A percentile compares a stretch with the other conserved stretches of the same genome.
Conservation (phyloP, 176 grass and related monocot genomes). For the Oryza glaberrima region DNA sequence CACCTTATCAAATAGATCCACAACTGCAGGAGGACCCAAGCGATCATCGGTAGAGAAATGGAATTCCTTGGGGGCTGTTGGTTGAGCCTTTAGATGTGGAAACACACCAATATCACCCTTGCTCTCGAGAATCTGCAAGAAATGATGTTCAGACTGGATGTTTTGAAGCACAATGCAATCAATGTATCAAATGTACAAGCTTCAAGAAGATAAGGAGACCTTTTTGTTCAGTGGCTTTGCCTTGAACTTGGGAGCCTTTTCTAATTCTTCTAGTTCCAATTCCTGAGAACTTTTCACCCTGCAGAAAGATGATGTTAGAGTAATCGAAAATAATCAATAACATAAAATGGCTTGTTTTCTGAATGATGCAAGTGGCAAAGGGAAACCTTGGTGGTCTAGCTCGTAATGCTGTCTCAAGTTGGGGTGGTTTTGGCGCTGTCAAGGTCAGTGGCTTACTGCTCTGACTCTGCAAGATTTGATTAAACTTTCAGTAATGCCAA, state of each 20-base stretch:
- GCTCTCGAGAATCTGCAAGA: conserved; percentile 85
- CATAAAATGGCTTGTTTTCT: conserved; percentile 16
- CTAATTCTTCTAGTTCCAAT: conserved; percentile 82
- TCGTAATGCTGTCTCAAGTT: conserved; percentile 78
- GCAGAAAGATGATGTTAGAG: conserved; percentile 46
- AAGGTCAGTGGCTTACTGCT: conserved; percentile 54
- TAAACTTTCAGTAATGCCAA: conserved; percentile 34
- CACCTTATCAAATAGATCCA: conserved; percentile 84
- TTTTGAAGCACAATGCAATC: conserved; percentile 12
- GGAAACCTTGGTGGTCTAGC: conserved; percentile 76
- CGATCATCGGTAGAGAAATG: conserved; percentile 80
- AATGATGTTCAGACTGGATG: conserved; percentile 23
- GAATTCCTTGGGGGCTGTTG: conserved; percentile 76
- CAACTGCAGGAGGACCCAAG: conserved; percentile 72
- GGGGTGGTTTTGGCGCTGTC: conserved; percentile 65
- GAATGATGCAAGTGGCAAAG: conserved; percentile 20
- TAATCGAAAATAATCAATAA: not conserved
- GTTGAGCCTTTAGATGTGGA: conserved; percentile 52
- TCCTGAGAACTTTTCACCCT: conserved; percentile 92
- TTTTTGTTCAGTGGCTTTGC: conserved; percentile 87
- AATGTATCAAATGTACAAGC: not conserved
- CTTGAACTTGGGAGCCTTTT: conserved; percentile 91
- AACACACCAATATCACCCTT: conserved; percentile 61
- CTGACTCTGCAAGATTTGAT: conserved; percentile 61
- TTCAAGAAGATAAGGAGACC: conserved; percentile 39